phyloP scores from a whole-genome alignment of 495 filamentous ascomycete genomes.

The Pseudomonodictys pantanalensis region DNA sequence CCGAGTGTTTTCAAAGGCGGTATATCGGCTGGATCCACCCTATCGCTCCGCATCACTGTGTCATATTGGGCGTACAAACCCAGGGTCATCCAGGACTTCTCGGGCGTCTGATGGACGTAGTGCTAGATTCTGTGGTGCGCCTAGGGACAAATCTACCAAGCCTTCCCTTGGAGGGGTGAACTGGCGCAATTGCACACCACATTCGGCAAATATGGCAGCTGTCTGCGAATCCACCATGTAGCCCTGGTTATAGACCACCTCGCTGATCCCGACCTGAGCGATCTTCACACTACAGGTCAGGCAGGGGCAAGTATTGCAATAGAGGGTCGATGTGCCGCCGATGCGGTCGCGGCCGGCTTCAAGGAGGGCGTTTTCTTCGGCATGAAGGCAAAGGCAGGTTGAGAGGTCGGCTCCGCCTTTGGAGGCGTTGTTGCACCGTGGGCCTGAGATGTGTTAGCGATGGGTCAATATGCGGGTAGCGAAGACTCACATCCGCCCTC shows the following conservation, averaged over 20 bases:
- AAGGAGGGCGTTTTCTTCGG: slow-evolving; percentile 92
- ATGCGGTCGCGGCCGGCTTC: slow-evolving; percentile 92
- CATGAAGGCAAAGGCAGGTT: slow-evolving; percentile 92
- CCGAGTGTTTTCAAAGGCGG: too few relatives aligned
- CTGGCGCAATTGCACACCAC: slow-evolving; percentile 29
- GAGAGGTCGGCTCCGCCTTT: slow-evolving; percentile 69
- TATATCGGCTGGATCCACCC: too few relatives aligned
- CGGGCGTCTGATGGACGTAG: too few relatives aligned
- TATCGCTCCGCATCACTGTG: too few relatives aligned
- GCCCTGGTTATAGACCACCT: slow-evolving; percentile 89
- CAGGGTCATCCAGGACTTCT: too few relatives aligned
- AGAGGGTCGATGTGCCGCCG: slow-evolving; percentile 71
- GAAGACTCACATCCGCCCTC: slow-evolving; percentile 76
- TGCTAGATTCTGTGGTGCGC: background rate
- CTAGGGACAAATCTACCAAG: slow-evolving; percentile 25
- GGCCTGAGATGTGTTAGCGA: slow-evolving; percentile 43
- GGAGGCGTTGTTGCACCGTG: slow-evolving; percentile 73
- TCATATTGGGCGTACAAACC: too few relatives aligned
- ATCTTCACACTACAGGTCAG: slow-evolving; percentile 99
- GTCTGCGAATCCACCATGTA: slow-evolving; percentile 81
- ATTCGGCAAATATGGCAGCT: slow-evolving; percentile 26
- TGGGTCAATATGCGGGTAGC: background rate
- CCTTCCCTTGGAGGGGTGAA: slow-evolving; percentile 28
- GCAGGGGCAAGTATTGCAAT: slow-evolving; percentile 96
- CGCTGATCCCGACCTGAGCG: slow-evolving; percentile 86